Base-by-base conservation (phyloP, 2,329 filamentous ascomycete genomes). In the Ceratocystis albifundus region DNA sequence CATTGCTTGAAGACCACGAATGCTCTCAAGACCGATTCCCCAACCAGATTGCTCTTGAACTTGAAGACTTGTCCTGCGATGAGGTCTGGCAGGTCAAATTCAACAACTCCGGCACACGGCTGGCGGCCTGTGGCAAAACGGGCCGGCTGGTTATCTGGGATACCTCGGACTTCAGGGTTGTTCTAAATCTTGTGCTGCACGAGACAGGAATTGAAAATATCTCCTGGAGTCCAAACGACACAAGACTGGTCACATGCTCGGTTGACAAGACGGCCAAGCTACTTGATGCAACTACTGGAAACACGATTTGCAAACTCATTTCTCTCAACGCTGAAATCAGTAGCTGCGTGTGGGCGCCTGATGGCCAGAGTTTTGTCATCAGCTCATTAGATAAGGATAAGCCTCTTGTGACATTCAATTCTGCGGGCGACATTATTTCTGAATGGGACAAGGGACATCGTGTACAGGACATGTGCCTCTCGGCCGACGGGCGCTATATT, bases 31-130 rank as follows among this genome's bases (percentile, higher is more conserved):
- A 82, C 28, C 82, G 89, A 64, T 97, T 97, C 70, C 94, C 94
- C 0, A 82, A 87, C 0, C 83, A 88, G 64, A 80, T 86, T 0
- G 80, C 87, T 5, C 74, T 87, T 17, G 87, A 95, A 71, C 80
- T 97, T 2, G 80, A 81, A 32, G 81, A 89, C 66, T 87, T 96
- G 72, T 44, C 61, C 41, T 78, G 78, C 0, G 88, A 90, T 67
- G 93, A 99, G 76, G 88, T 96, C 12, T 99, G 93, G 92, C 89
- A 90, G 72, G 80, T 96, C 10, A 83, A 87, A 64, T 99, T 96
- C 74, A 97, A 93, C 4, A 87, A 96, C 69, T 87, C 96, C 71
- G 94, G 94, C 17, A 84, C 81, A 25, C 88, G 84, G 71, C 77
- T 99, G 66, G 94, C 92, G 1, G 93, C 89, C 45, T 89, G 90